These are phyloP conservation scores for Cercospora sojina DNA, from an alignment of 2,329 filamentous ascomycete genomes.

Conservation along the genomic window DNA sequence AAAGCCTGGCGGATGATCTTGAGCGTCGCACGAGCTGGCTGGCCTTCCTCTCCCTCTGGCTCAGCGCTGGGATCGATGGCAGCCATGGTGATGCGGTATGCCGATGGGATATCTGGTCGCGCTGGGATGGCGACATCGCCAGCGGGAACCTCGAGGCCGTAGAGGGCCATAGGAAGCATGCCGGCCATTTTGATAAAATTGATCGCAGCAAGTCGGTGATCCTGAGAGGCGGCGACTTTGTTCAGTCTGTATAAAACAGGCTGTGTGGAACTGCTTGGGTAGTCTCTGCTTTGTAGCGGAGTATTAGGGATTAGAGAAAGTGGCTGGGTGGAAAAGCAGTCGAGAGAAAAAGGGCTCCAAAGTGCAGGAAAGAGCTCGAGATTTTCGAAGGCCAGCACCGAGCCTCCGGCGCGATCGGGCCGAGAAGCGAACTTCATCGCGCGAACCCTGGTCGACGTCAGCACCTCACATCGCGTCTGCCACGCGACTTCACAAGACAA, in stretches of 20 bases:
- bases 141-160: slow-evolving; percentile 85
- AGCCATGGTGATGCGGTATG: slow-evolving; percentile 97
- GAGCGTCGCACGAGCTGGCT: slow-evolving; percentile 74
- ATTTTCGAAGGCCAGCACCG: slow-evolving; percentile 8
- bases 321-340: neutral
- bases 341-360: slow-evolving; percentile 8
- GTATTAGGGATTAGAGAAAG: neutral
- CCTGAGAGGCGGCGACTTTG: slow-evolving; percentile 12
- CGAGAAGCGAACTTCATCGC: neutral
- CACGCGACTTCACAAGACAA: slow-evolving; percentile 1
- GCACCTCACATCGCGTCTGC: slow-evolving; percentile 5
- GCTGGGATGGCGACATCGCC: slow-evolving; percentile 81
- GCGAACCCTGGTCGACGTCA: slow-evolving; percentile 7
- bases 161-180: slow-evolving; percentile 67
- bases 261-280: neutral
- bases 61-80: slow-evolving; percentile 87
- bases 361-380: neutral
- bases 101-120: slow-evolving; percentile 74
- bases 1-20: slow-evolving; percentile 79
- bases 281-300: neutral
- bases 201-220: neutral
- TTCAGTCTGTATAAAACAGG: slow-evolving; percentile 16
- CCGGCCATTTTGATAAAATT: slow-evolving; percentile 27
- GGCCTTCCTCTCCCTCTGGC: slow-evolving; percentile 44
- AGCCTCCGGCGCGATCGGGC: slow-evolving; percentile 1